A percentile compares a stretch with the other conserved stretches of the same genome.
phyloP scores from a whole-genome alignment of 108 stramenopile genomes.

The Poteriospumella lacustris region DNA sequence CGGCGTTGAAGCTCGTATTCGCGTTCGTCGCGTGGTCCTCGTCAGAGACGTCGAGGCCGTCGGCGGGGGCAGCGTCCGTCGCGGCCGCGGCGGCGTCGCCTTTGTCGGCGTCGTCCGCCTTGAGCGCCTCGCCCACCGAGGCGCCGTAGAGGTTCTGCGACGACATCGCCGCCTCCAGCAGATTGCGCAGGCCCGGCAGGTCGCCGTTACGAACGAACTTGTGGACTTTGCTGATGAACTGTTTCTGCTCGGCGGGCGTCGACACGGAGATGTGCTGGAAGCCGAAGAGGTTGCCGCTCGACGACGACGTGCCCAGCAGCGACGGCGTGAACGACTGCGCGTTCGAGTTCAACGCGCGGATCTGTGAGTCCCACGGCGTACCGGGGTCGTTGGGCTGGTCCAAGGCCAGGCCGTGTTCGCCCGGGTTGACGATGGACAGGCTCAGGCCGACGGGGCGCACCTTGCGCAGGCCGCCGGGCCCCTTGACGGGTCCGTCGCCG shows the following conservation, averaged over 20 bases:
- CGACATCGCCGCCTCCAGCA: conserved; percentile 16
- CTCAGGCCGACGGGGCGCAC: not conserved
- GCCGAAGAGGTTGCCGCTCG: not conserved
- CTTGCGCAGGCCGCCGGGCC: too few species aligned
- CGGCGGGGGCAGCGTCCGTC: too few species aligned
- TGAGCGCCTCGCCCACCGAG: too few species aligned
- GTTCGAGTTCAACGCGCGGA: not conserved
- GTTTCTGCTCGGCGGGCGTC: conserved; percentile 4
- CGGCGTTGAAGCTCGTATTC: too few species aligned
- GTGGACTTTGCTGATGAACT: conserved; percentile 3
- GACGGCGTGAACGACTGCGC: too few species aligned
- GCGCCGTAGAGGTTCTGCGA: too few species aligned
- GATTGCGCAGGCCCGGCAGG: not conserved
- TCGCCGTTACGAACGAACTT: not conserved
- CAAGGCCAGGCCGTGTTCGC: not conserved
- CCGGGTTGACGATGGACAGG: conserved; percentile 23
- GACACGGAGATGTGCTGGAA: not conserved
- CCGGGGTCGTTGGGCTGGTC: not conserved
- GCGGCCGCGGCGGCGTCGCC: too few species aligned
- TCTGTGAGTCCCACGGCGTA: conserved; percentile 20
- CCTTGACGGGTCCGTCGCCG: too few species aligned
- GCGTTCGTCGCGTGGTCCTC: too few species aligned
- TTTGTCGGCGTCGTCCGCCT: too few species aligned
- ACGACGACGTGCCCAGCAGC: too few species aligned
- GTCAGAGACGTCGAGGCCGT: too few species aligned